Evolutionary conservation across 306 rosid species (phyloP).

Genomic region (Fragaria nilgerrensis): DNA sequence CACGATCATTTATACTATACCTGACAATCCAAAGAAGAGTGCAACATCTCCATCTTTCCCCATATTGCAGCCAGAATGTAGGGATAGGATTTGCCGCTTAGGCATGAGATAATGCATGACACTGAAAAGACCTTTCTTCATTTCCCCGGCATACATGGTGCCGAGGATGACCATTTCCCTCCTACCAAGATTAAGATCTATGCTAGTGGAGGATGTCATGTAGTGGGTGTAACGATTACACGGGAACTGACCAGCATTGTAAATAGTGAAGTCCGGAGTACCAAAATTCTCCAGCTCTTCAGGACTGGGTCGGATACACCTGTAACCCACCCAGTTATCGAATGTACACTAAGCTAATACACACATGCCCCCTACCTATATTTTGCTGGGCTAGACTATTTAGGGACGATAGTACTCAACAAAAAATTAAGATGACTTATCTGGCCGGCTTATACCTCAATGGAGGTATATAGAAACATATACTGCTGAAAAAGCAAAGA

Average conservation of each 20-base stretch:
- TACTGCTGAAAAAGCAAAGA: slow-evolving; percentile 7
- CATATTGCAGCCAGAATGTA: slow-evolving; percentile 90
- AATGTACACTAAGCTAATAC: slow-evolving; percentile 49
- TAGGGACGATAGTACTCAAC: slow-evolving; percentile 21
- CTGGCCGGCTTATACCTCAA: slow-evolving; percentile 30
- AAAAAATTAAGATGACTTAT: slow-evolving; percentile 34
- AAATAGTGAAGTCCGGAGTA: slow-evolving; percentile 90
- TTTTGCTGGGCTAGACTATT: slow-evolving; percentile 6
- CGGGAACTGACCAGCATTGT: slow-evolving; percentile 91
- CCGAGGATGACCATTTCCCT: slow-evolving; percentile 96
- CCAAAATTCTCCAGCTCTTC: slow-evolving; percentile 94
- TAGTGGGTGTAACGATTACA: slow-evolving; percentile 89
- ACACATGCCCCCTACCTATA: slow-evolving; percentile 7
- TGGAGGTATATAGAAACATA: slow-evolving; percentile 15
- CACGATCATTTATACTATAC: slow-evolving; percentile 44
- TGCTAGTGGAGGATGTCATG: slow-evolving; percentile 95
- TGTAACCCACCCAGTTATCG: slow-evolving; percentile 71
- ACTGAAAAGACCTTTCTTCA: slow-evolving; percentile 92
- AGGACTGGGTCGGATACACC: slow-evolving; percentile 88
- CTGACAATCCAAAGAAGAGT: slow-evolving; percentile 94
- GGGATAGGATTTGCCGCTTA: slow-evolving; percentile 69
- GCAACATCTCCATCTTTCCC: slow-evolving; percentile 90
- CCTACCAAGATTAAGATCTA: slow-evolving; percentile 77
- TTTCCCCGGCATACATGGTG: slow-evolving; percentile 93
- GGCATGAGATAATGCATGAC: slow-evolving; percentile 97